A percentile compares a stretch with the other conserved stretches of the same genome.
Evolutionary conservation across 1,284 basidiomycete genomes (phyloP).

Genomic region (Albatrellus sp.): DNA sequence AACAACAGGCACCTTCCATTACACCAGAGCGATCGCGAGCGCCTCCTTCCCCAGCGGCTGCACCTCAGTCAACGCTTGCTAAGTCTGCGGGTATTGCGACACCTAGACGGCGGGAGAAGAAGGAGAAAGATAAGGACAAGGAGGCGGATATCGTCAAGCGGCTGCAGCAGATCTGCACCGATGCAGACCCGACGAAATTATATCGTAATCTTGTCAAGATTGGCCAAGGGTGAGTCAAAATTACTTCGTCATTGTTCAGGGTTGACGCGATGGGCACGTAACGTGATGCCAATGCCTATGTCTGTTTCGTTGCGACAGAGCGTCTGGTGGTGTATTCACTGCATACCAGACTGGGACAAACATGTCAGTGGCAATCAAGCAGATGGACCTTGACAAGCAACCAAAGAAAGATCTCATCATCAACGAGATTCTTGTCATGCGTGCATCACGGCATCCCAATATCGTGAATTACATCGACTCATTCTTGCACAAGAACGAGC

Average conservation of each 20-base stretch:
- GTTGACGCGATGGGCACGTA: neutral
- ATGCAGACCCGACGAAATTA: constrained; percentile 90
- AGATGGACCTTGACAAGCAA: constrained; percentile 99
- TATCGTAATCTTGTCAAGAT: constrained; percentile 94
- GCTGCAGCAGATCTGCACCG: constrained; percentile 89
- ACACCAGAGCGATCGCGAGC: constrained; percentile 4
- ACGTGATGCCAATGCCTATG: constrained; percentile 4
- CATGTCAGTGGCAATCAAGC: constrained; percentile 94
- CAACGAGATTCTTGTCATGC: constrained; percentile 99
- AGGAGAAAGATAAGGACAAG: constrained; percentile 67
- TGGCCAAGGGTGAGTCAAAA: constrained; percentile 75
- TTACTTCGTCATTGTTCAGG: neutral
- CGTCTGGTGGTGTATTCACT: constrained; percentile 96
- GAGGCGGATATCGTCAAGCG: constrained; percentile 88
- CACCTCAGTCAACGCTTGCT: constrained; percentile 31
- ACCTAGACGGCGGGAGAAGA: constrained; percentile 78
- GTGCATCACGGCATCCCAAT: constrained; percentile 89
- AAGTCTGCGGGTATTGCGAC: constrained; percentile 57
- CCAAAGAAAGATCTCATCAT: constrained; percentile 99
- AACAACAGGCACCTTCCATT: constrained; percentile 10
- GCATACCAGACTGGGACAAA: constrained; percentile 95
- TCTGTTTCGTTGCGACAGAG: constrained; percentile 31
- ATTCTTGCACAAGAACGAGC: constrained; percentile 92
- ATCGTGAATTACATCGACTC: constrained; percentile 99
- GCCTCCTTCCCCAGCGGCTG: constrained; percentile 17